Evolutionary conservation across 78 protist genomes (phyloP).

Genomic region (Anaeramoeba flamelloides): DNA sequence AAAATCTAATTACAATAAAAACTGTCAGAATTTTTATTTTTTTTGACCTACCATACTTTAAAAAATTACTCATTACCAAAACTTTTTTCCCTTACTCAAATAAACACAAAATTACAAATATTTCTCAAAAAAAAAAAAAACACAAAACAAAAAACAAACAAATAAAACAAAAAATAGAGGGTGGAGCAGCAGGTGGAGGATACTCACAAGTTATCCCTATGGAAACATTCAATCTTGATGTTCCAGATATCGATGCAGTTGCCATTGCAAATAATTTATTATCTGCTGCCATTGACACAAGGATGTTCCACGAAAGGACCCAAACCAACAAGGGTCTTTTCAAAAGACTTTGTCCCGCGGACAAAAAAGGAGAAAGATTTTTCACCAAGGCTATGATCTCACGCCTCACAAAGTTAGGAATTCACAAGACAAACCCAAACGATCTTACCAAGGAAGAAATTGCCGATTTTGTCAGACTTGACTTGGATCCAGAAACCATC

Average conservation of each 20-base stretch:
- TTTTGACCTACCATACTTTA: too few species aligned
- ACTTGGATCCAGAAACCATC: slow-evolving; percentile 75
- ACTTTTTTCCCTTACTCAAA: too few species aligned
- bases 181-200: slow-evolving; percentile 95
- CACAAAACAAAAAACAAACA: too few species aligned
- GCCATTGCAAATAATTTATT: slow-evolving; percentile 87
- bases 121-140: too few species aligned
- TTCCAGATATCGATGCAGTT: slow-evolving; percentile 95
- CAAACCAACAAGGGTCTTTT: slow-evolving; percentile 50
- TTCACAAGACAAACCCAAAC: slow-evolving; percentile 48
- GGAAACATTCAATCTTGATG: slow-evolving; percentile 88
- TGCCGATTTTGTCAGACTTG: slow-evolving; percentile 57
- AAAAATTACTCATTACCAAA: too few species aligned
- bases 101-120: too few species aligned
- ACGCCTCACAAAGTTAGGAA: slow-evolving; percentile 56
- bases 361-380: background rate
- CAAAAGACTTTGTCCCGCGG: slow-evolving; percentile 43
- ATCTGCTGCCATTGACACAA: slow-evolving; percentile 86
- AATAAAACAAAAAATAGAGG: too few species aligned
- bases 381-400: slow-evolving; percentile 54
- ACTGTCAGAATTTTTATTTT: too few species aligned
- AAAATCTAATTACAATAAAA: too few species aligned
- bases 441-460: slow-evolving; percentile 29
- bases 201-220: slow-evolving; percentile 80
- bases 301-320: slow-evolving; percentile 74